A percentile compares a stretch with the other conserved stretches of the same genome.
These are phyloP conservation scores for Yamadazyma epiphylla DNA, from an alignment of 1,139 yeast species.

Conservation along the genomic window DNA sequence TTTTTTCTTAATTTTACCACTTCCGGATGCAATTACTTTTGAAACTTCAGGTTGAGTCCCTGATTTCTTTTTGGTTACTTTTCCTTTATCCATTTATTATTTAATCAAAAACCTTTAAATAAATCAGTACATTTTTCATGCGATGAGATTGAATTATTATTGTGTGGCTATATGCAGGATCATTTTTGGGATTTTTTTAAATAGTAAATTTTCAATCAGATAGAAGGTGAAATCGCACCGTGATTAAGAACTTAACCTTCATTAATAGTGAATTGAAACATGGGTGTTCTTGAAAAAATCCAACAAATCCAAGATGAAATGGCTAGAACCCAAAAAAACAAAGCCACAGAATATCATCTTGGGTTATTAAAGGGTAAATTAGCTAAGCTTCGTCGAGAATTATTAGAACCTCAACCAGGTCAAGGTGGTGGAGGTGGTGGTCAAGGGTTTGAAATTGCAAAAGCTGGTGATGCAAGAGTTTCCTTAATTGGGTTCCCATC, in stretches of 20 bases:
- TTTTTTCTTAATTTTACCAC: slow-evolving; percentile 69
- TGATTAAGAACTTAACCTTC: not conserved
- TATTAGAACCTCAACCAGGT: slow-evolving; percentile 82
- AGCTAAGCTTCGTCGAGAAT: slow-evolving; percentile 90
- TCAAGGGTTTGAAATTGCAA: slow-evolving; percentile 92
- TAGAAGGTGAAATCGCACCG: not conserved
- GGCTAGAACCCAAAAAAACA: slow-evolving; percentile 93
- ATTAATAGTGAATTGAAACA: slow-evolving; percentile 9
- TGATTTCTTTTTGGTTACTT: slow-evolving; percentile 7
- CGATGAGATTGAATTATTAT: not conserved
- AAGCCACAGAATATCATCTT: slow-evolving; percentile 95
- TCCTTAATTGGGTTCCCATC: slow-evolving; percentile 96
- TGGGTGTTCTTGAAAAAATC: slow-evolving; percentile 62
- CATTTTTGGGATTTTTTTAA: too few species aligned
- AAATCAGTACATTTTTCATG: too few species aligned
- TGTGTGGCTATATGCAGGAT: too few species aligned
- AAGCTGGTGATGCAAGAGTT: slow-evolving; percentile 95
- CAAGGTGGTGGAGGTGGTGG: slow-evolving; percentile 69
- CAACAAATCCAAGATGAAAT: slow-evolving; percentile 90
- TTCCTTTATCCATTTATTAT: slow-evolving; percentile 2
- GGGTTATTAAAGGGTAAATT: slow-evolving; percentile 92
- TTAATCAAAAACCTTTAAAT: too few species aligned
- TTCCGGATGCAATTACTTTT: slow-evolving; percentile 32
- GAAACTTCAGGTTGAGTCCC: slow-evolving; percentile 18
- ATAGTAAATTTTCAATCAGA: too few species aligned